A percentile compares a stretch with the other conserved stretches of the same genome.
phyloP scores from a whole-genome alignment of 2,329 filamentous ascomycete genomes.

The Xylariaceae sp. region DNA sequence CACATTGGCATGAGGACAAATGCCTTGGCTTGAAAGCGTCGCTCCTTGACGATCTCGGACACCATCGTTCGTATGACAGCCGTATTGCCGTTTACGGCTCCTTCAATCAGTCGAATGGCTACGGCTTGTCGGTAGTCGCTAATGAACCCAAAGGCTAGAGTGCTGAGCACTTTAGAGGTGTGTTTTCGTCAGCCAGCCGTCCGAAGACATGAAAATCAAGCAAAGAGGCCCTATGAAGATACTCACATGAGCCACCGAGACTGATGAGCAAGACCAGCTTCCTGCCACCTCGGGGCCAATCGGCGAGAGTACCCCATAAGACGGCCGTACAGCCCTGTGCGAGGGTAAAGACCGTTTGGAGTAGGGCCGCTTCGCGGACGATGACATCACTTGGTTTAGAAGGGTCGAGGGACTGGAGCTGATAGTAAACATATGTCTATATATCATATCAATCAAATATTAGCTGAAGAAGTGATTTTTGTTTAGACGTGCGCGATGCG shows the following conservation, averaged over 20 bases:
- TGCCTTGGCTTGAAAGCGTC: constrained; percentile 12
- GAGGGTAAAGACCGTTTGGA: constrained; percentile 13
- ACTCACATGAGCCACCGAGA: constrained; percentile 12
- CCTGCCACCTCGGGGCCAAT: constrained; percentile 10
- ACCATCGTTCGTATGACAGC: constrained; percentile 14
- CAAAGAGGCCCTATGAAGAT: background rate
- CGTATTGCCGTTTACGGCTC: constrained; percentile 10
- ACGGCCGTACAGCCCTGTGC: constrained; percentile 12
- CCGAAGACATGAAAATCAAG: background rate
- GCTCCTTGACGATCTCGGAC: constrained; percentile 12
- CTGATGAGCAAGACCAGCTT: constrained; percentile 11
- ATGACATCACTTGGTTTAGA: constrained; percentile 9
- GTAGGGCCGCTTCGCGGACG: constrained; percentile 12
- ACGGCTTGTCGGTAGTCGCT: constrained; percentile 11
- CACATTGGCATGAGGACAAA: constrained; percentile 13
- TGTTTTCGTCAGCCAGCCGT: constrained; percentile 1
- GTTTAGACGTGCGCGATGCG: background rate
- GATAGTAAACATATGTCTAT: constrained; percentile 14
- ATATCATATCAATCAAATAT: background rate
- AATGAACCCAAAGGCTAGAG: constrained; percentile 12
- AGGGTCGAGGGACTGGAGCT: constrained; percentile 10
- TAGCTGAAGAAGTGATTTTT: background rate
- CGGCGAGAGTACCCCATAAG: constrained; percentile 11
- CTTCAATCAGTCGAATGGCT: constrained; percentile 9
- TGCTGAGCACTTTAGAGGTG: constrained; percentile 9